These are phyloP conservation scores for Phytopythium delawarense DNA, from an alignment of 352 stramenopile genomes.

Conservation along the genomic window DNA sequence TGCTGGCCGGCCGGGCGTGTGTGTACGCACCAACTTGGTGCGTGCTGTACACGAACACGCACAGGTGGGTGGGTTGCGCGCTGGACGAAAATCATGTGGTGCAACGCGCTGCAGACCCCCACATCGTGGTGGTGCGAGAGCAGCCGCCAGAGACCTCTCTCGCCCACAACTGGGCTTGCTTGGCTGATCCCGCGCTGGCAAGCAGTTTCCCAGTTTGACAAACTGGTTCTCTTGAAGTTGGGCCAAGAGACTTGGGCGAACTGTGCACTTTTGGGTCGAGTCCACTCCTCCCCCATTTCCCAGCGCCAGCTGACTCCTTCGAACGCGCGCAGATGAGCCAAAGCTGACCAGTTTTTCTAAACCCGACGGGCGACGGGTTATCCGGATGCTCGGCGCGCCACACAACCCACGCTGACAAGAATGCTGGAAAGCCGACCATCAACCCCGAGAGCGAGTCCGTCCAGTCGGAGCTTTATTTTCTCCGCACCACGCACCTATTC, in stretches of 20 bases:
- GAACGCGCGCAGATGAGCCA: not conserved
- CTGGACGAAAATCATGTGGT: not conserved
- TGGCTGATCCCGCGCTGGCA: not conserved
- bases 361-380: not conserved
- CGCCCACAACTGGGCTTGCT: not conserved
- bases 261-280: not conserved
- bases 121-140: conserved; percentile 1
- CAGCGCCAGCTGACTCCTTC: not conserved
- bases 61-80: not conserved
- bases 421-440: not conserved
- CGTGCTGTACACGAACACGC: no score
- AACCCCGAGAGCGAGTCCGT: no score
- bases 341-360: conserved; percentile 1
- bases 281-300: not conserved
- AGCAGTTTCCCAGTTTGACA: not conserved
- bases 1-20: not conserved
- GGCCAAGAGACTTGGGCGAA: not conserved
- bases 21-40: no score
- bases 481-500: no score
- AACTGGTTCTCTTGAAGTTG: conserved; percentile 3
- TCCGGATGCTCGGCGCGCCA: not conserved
- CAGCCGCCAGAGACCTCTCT: not conserved
- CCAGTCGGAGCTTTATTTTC: not conserved
- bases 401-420: not conserved
- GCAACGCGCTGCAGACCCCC: not conserved